Conservation (phyloP, 2,329 filamentous ascomycete genomes). For the Claviceps digitariae region DNA sequence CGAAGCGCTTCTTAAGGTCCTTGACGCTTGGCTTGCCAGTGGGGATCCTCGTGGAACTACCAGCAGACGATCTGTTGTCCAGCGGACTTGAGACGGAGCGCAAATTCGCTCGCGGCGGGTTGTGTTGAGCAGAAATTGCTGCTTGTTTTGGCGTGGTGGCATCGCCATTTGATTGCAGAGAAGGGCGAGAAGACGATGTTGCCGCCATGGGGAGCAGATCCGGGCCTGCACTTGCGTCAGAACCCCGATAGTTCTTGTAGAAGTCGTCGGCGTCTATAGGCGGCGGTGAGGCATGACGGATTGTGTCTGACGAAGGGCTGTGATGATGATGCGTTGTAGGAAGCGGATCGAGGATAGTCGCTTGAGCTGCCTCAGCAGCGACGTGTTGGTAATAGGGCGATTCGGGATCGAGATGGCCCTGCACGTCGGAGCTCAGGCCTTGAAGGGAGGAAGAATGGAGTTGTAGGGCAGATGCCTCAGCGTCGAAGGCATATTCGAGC, state of each 20-base stretch:
- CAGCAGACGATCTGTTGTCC: slow-evolving; percentile 25
- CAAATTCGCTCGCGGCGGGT: slow-evolving; percentile 26
- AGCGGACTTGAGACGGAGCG: slow-evolving; percentile 45
- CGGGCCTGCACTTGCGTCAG: slow-evolving; percentile 21
- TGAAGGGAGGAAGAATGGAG: neutral
- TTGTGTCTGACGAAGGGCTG: slow-evolving; percentile 11
- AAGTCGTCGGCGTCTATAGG: slow-evolving; percentile 40
- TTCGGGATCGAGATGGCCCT: slow-evolving; percentile 4
- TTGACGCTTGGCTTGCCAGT: slow-evolving; percentile 54
- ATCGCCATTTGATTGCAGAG: slow-evolving; percentile 36
- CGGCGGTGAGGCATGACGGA: slow-evolving; percentile 26
- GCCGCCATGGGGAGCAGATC: slow-evolving; percentile 24
- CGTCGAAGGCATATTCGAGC: slow-evolving; percentile 9
- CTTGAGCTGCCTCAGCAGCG: neutral
- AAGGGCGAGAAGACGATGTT: slow-evolving; percentile 24
- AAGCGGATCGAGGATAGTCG: neutral
- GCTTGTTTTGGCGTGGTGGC: slow-evolving; percentile 35
- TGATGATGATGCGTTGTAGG: slow-evolving; percentile 2
- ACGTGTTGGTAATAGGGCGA: slow-evolving; percentile 8
- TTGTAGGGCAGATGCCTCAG: slow-evolving; percentile 4
- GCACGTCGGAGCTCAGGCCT: neutral
- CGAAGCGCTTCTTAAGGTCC: slow-evolving; percentile 68
- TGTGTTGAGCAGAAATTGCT: slow-evolving; percentile 25
- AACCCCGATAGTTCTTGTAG: slow-evolving; percentile 35
- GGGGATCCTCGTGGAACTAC: slow-evolving; percentile 18